Base-by-base conservation (phyloP, 768 basidiomycete genomes). In the Tephrocybe rancida region DNA sequence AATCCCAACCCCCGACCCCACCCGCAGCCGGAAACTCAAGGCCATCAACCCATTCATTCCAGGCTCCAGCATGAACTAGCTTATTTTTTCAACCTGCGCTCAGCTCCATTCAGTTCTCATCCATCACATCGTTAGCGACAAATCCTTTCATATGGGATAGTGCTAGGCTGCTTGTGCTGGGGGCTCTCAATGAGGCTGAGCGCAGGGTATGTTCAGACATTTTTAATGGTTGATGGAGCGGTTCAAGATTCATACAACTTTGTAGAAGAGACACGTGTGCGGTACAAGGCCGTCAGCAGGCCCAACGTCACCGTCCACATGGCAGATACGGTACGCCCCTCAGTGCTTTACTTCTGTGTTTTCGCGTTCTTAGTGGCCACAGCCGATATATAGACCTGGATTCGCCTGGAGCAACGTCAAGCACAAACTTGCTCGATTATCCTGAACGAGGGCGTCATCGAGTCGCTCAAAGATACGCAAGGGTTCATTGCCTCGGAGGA, bases 401-500 rank as follows among this genome's bases (percentile, higher is more conserved):
- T 72, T 71, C 44, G 61, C 67, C 6, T 82, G 80, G 80, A 74
- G 64, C 19, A 74, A 66, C 24, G 71, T 76, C 9, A 80, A 80
- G 54, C 70, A 70, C 41, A 84, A 83, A 62, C 59, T 68, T 2
- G 64, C 52, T 82, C 82, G 0, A 78, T 86, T 55, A 75, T 84
- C 42, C 69, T 86, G 1, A 76, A 73, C 5, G 70, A 73, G 19
- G 78, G 80, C 2, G 67, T 79, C 7, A 66, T 81, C 5, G 72
- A 80, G 0, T 72, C 73, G 1, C 62, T 86, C 1, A 64, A 71
- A 27, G 83, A 86, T 52, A 78, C 78, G 0, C 68, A 69, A 21
- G 82, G 84, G 50, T 86, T 85, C 56, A 60, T 85, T 18, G 66
- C 69, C 18, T 70, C 75, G 6, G 81, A 84, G 53, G 70, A 76